These are phyloP conservation scores for Pythium phragmitis DNA, from an alignment of 352 stramenopile genomes.

Conservation along the genomic window DNA sequence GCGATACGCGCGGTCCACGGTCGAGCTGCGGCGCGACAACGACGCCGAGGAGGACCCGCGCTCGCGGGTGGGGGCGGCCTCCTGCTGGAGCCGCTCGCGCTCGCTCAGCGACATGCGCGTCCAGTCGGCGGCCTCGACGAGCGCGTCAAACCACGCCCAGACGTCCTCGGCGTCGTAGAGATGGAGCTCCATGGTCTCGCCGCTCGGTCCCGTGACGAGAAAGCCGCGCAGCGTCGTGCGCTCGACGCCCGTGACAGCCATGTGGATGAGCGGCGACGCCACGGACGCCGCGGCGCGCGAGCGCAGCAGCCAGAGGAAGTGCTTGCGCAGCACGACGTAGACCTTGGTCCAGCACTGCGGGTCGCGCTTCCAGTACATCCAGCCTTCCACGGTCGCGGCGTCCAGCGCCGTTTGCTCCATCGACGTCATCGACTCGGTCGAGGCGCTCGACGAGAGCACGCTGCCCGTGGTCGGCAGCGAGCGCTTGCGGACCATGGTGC, in stretches of 20 bases:
- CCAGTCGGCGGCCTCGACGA: conserved; percentile 49
- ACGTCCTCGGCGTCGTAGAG: conserved; percentile 58
- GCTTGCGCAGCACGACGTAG: conserved; percentile 62
- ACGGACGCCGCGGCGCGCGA: conserved; percentile 30
- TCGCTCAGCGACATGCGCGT: conserved; percentile 21
- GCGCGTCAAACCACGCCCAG: conserved; percentile 59
- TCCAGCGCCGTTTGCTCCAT: conserved; percentile 34
- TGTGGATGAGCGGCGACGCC: conserved; percentile 58
- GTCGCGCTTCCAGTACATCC: conserved; percentile 79
- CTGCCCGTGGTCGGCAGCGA: conserved; percentile 28
- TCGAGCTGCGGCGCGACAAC: conserved; percentile 1
- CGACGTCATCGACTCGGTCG: conserved; percentile 38
- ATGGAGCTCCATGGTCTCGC: conserved; percentile 77
- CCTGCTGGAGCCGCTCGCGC: conserved; percentile 36
- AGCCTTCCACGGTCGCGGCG: conserved; percentile 38
- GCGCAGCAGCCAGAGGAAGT: conserved; percentile 69
- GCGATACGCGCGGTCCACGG: conserved; percentile 51
- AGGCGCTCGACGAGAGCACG: conserved; percentile 40
- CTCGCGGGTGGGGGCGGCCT: not conserved
- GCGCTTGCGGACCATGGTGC: conserved; percentile 31
- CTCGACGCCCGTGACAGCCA: conserved; percentile 55
- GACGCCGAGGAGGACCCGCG: not conserved
- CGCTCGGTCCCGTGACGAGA: conserved; percentile 43
- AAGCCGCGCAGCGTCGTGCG: conserved; percentile 50
- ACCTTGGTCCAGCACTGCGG: conserved; percentile 74